Conservation (phyloP, 148 eudicot species). For the Fagopyrum esculentum region DNA sequence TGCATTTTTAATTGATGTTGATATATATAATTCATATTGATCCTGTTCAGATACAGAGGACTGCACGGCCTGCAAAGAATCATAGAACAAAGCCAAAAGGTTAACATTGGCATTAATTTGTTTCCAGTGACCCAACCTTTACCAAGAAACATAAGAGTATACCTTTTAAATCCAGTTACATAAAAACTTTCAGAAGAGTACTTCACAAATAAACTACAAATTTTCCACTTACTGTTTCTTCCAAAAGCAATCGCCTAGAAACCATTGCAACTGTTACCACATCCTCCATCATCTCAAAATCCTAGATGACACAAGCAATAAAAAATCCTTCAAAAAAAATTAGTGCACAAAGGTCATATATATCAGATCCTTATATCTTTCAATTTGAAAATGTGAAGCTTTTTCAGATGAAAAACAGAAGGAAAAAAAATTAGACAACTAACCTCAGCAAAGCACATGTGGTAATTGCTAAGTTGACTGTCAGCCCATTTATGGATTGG, state of each 20-base stretch:
- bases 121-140: neutral
- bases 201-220: conserved; percentile 6
- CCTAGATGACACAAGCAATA: conserved; percentile 11
- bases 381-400: too few species aligned
- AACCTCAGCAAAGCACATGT: conserved; percentile 79
- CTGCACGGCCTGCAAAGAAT: conserved; percentile 45
- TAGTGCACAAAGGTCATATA: neutral
- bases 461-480: conserved; percentile 82
- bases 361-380: too few species aligned
- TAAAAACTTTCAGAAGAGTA: neutral
- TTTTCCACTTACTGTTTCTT: conserved; percentile 66
- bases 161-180: neutral
- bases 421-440: neutral
- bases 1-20: conserved; percentile 67
- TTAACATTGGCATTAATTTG: neutral
- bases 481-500: conserved; percentile 94
- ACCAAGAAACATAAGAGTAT: neutral
- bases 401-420: too few species aligned
- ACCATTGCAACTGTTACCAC: conserved; percentile 71
- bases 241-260: conserved; percentile 75
- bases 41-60: conserved; percentile 52
- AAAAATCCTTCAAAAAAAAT: neutral
- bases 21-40: conserved; percentile 70
- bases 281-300: conserved; percentile 59
- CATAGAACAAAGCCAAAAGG: neutral